These are phyloP conservation scores for Globisporangium uncinulatum DNA, from an alignment of 352 stramenopile genomes.

Conservation along the genomic window DNA sequence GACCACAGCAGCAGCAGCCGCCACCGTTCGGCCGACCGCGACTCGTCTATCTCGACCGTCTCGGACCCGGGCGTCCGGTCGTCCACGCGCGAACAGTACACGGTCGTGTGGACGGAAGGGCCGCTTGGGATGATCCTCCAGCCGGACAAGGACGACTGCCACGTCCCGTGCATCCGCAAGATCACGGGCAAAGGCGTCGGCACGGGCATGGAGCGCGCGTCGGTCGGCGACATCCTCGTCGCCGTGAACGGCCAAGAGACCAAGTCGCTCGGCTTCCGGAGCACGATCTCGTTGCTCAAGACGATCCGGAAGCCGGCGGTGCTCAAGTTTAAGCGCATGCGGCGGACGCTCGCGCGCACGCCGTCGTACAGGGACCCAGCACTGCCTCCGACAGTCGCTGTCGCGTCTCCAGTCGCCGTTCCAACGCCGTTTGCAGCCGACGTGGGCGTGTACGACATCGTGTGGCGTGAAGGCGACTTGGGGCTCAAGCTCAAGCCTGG, in stretches of 20 bases:
- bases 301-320: constrained; percentile 81
- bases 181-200: constrained; percentile 82
- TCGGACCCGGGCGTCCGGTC: constrained; percentile 29
- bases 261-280: constrained; percentile 78
- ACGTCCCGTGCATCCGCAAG: constrained; percentile 85
- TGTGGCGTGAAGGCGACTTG: constrained; percentile 82
- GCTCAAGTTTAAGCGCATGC: constrained; percentile 88
- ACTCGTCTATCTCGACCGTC: constrained; percentile 29
- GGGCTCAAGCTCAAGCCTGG: constrained; percentile 84
- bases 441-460: constrained; percentile 77
- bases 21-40: constrained; percentile 15
- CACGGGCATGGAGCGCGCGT: constrained; percentile 78
- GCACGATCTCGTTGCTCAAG: constrained; percentile 82
- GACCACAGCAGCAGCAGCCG: background rate
- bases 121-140: constrained; percentile 83
- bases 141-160: constrained; percentile 81
- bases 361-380: constrained; percentile 35
- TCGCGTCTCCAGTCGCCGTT: background rate
- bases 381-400: constrained; percentile 5
- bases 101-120: constrained; percentile 81
- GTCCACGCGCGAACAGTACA: constrained; percentile 75
- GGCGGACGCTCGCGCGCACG: constrained; percentile 59
- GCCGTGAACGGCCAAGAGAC: constrained; percentile 83
- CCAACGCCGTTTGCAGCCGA: constrained; percentile 20
- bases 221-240: constrained; percentile 75